Base-by-base conservation (phyloP, 768 basidiomycete genomes). In the Termitomyces bulborhizus region DNA sequence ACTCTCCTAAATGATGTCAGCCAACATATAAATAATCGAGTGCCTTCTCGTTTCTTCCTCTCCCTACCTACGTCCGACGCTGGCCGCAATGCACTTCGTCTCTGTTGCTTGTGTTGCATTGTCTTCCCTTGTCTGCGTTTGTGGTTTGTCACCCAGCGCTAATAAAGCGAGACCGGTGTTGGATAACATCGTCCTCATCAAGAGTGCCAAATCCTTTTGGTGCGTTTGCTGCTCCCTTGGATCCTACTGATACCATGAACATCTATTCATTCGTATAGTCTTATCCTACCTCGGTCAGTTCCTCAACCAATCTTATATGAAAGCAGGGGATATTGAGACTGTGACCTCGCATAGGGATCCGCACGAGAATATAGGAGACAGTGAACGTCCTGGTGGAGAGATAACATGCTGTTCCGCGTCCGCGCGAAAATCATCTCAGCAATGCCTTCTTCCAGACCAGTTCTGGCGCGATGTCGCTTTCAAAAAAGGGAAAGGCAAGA, bases 341-440 rank as follows among this genome's bases (percentile, higher is more conserved):
- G 8, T 34, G 9, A 16, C 6, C 6, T 44, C 18, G 7, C 6
- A 9, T 41, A 78, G 79, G 26, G 63, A 73, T 54, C 66, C 73
- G 1, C 71, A 80, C 60, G 82, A 80, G 12, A 69, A 81, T 59
- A 75, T 84, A 52, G 82, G 82, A 16, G 80, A 80, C 57, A 79
- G 64, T 52, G 62, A 83, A 61, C 73, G 76, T 51, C 76, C 80
- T 0, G 80, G 80, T 21, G 80, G 81, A 6, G 79, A 73, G 66
- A 76, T 75, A 56, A 76, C 76, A 0, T 83, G 80, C 64, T 83
- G 82, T 59, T 77, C 81, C 0, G 65, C 74, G 1, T 63, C 67
- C 0, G 80, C 73, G 0, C 66, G 68, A 31, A 73, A 67, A 58
- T 73, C 76, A 0, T 34, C 68, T 15, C 57, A 61, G 4, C 81